These are phyloP conservation scores for Apiotrichum siamense DNA, from an alignment of 1,284 basidiomycete species.

Conservation along the genomic window DNA sequence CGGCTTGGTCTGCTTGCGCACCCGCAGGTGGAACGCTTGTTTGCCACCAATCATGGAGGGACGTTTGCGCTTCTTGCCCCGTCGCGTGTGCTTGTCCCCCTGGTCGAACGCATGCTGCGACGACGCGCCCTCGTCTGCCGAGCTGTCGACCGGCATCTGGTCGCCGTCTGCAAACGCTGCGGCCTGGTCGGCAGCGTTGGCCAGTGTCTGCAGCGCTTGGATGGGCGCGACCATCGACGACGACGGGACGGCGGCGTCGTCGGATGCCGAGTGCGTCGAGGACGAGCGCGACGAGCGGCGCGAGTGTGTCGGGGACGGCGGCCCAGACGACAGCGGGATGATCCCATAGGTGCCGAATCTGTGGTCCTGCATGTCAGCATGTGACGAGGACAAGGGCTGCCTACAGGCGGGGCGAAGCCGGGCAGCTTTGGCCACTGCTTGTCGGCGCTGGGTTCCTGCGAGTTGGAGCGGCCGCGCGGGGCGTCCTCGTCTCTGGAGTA, in stretches of 20 bases:
- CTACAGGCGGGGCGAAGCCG: conserved; percentile 79
- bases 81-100: conserved; percentile 9
- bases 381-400: conserved; percentile 12
- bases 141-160: neutral
- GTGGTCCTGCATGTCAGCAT: conserved; percentile 57
- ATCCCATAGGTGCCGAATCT: conserved; percentile 88
- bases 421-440: conserved; percentile 69
- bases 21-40: conserved; percentile 50
- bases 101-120: neutral
- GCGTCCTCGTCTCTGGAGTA: neutral
- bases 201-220: conserved; percentile 82
- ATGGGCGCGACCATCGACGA: conserved; percentile 71
- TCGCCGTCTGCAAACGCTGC: conserved; percentile 49
- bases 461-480: neutral
- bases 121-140: neutral
- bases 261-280: conserved; percentile 73
- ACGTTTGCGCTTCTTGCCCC: conserved; percentile 30
- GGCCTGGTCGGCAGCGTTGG: conserved; percentile 86
- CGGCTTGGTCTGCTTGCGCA: conserved; percentile 77
- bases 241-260: conserved; percentile 51
- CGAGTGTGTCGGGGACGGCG: conserved; percentile 52
- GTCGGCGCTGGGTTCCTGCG: neutral
- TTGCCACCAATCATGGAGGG: conserved; percentile 30
- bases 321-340: conserved; percentile 55
- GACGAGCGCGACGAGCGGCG: conserved; percentile 51